Evolutionary conservation across 768 basidiomycete species (phyloP).

Genomic region (Russula dissimulans): DNA sequence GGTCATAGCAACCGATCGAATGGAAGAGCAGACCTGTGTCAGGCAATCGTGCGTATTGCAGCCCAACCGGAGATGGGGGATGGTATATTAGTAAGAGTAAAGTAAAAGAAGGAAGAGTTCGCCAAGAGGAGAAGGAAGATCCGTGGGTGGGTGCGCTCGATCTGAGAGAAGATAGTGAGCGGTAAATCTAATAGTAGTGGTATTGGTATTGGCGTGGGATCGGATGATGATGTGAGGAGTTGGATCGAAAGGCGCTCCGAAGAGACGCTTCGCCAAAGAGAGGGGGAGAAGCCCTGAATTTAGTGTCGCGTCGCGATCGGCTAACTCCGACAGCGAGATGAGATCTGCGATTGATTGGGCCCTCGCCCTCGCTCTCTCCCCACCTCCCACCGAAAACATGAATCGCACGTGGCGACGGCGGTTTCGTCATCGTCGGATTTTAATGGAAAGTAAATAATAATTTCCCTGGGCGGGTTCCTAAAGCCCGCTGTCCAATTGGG

Average conservation of each 20-base stretch:
- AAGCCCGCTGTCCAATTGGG: slow-evolving; percentile 2
- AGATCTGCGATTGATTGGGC: neutral
- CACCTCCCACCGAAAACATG: neutral
- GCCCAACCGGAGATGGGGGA: neutral
- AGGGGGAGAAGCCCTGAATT: slow-evolving; percentile 8
- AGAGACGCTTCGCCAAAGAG: neutral
- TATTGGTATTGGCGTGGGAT: too few species aligned
- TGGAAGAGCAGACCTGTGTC: neutral
- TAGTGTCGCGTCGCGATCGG: slow-evolving; percentile 11
- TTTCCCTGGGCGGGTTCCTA: neutral
- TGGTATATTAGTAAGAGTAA: too few species aligned
- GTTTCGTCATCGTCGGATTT: neutral
- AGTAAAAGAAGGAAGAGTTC: too few species aligned
- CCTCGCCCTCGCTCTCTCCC: neutral
- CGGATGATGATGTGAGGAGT: too few species aligned
- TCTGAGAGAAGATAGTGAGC: too few species aligned
- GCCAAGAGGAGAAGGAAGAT: neutral
- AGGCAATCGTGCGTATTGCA: neutral
- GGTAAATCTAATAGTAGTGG: too few species aligned
- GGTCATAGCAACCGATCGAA: neutral
- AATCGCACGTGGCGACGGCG: neutral
- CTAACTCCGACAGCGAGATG: neutral
- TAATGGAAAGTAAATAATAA: neutral
- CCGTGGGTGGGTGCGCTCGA: too few species aligned
- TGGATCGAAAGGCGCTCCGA: too few species aligned